A percentile compares a stretch with the other conserved stretches of the same genome.
phyloP scores from a whole-genome alignment of 2,329 filamentous ascomycete genomes.

The Trichoderma asperellum region DNA sequence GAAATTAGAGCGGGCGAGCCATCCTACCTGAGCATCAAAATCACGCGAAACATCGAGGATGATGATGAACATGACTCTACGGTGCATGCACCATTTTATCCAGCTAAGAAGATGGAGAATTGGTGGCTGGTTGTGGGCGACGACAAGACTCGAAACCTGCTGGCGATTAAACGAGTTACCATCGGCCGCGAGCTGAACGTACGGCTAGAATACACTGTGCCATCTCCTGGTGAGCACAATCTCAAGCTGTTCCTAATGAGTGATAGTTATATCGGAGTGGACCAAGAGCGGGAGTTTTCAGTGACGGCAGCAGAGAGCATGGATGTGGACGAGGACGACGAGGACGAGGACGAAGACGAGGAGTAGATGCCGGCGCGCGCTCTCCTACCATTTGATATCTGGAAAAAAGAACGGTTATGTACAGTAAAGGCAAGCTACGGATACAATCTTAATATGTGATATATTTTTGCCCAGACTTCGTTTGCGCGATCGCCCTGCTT shows the following conservation, averaged over 20 bases:
- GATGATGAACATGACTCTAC: slow-evolving; percentile 73
- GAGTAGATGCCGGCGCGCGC: slow-evolving; percentile 32
- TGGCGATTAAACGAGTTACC: slow-evolving; percentile 94
- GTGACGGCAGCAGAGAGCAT: slow-evolving; percentile 87
- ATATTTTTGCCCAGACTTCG: slow-evolving; percentile 17
- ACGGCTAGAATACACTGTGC: slow-evolving; percentile 85
- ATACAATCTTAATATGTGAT: slow-evolving; percentile 32
- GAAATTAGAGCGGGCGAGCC: slow-evolving; percentile 79
- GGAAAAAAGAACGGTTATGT: slow-evolving; percentile 37
- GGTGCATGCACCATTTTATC: slow-evolving; percentile 96
- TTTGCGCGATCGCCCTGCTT: slow-evolving; percentile 14
- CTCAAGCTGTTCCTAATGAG: slow-evolving; percentile 95
- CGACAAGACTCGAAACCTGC: slow-evolving; percentile 81
- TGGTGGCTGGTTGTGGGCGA: slow-evolving; percentile 99
- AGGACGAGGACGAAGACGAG: slow-evolving; percentile 64
- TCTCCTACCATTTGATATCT: slow-evolving; percentile 30
- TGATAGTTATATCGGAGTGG: slow-evolving; percentile 94
- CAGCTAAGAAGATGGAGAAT: slow-evolving; percentile 88
- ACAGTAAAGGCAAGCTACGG: slow-evolving; percentile 40
- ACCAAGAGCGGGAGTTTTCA: slow-evolving; percentile 89
- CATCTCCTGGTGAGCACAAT: slow-evolving; percentile 79
- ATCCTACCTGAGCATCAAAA: slow-evolving; percentile 79
- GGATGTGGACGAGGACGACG: slow-evolving; percentile 87
- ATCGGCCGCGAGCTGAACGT: slow-evolving; percentile 78
- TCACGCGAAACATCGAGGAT: slow-evolving; percentile 81